Evolutionary conservation across 441 rosid genomes (phyloP), one percentile per base, ranked within the genome.

Genomic region (Erodium texanum): DNA sequence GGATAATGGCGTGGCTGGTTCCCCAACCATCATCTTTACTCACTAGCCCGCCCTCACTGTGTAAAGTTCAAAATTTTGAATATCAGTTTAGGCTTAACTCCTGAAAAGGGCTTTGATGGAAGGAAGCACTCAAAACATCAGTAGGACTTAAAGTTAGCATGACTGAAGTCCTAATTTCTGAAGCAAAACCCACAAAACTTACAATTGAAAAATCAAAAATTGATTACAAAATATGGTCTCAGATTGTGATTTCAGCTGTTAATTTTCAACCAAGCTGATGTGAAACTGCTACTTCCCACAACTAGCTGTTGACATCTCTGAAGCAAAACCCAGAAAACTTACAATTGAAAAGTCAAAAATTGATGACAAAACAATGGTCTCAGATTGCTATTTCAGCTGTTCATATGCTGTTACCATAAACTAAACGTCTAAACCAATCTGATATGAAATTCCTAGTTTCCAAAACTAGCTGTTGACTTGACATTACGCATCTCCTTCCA

Each of bases 1-100:
- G 20, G 74, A 79, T 18, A 76, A 78, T 5, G 98, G 97, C 9
- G 98, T 93, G 20, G 77, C 84, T 7, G 90, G 86, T 0, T 87
- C 81, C 71, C 87, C 87, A 41, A 80, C 81, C 93, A 90, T 86
- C 58, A 58, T 82, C 71, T 76, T 24, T 69, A 72, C 71, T 67
- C 59, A 67, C 56, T 43, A 72, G 27, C 22, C 20, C 29, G 27
- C 22, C 20, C 29, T 41, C 61, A 50, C 41, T 56, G 48, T 2
- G 64, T 38, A 65, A 52, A 38, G 38, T 65, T 27, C 1, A 73
- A 66, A 11, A n/a, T 0, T 14, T 23, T 29, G 3, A 34, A 54
- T 24, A 22, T 70, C 27, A 63, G 32, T 64, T 3, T 11, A 24
- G 56, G 38, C 15, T 36, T 2, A 54, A 24, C 73, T 20, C 62